Percentiles rank a stretch among this genome's conserved stretches.
Conservation (phyloP, 2,329 filamentous ascomycete genomes). For the Chaetomiaceae sp. region DNA sequence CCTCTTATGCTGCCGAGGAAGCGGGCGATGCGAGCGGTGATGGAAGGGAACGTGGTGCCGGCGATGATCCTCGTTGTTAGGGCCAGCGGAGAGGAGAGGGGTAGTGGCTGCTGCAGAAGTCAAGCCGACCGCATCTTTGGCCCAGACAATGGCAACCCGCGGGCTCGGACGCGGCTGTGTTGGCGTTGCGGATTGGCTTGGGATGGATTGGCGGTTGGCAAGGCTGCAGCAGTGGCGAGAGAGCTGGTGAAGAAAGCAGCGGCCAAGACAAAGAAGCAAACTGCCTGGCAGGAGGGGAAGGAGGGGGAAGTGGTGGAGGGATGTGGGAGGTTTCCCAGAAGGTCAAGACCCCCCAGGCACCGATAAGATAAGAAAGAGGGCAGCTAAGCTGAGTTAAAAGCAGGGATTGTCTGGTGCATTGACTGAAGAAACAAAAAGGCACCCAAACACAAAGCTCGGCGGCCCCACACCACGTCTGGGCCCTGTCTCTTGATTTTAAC, state of each 20-base stretch:
- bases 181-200: neutral
- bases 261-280: neutral
- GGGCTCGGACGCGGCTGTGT: neutral
- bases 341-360: neutral
- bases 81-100: conserved; percentile 9
- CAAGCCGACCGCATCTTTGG: conserved; percentile 12
- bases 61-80: no score
- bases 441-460: no score
- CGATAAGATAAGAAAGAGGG: neutral
- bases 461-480: no score
- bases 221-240: neutral
- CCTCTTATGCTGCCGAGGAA: no score
- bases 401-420: no score
- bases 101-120: conserved; percentile 6
- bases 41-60: neutral
- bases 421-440: no score
- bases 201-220: neutral
- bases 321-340: neutral
- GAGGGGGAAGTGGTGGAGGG: no score
- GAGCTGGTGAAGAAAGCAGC: neutral
- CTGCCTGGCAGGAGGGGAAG: no score
- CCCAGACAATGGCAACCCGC: neutral
- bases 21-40: neutral
- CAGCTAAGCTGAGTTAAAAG: neutral
- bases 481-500: no score